phyloP scores from a whole-genome alignment of 164 flowering plant species.

The Tetrastigma voinierianum region DNA sequence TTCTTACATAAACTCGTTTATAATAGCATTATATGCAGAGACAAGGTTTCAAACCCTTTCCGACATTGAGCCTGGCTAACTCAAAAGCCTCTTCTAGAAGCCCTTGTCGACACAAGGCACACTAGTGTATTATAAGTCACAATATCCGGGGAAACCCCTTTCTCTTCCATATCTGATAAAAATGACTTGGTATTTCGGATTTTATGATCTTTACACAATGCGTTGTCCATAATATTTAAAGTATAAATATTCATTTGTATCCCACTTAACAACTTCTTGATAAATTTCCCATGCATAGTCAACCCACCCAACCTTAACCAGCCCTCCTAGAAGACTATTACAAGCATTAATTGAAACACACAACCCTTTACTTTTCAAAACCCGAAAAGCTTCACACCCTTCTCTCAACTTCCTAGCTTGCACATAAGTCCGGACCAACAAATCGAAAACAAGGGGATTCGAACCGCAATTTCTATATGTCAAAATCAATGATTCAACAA shows the following conservation, averaged over 20 bases:
- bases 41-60: slow-evolving; percentile 58
- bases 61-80: slow-evolving; percentile 48
- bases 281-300: slow-evolving; percentile 78
- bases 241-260: slow-evolving; percentile 67
- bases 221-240: slow-evolving; percentile 82
- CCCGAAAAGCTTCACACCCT: slow-evolving; percentile 58
- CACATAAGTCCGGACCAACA: slow-evolving; percentile 79
- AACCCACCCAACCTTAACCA: slow-evolving; percentile 78
- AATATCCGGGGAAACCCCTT: slow-evolving; percentile 60
- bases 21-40: slow-evolving; percentile 60
- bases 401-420: slow-evolving; percentile 82
- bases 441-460: slow-evolving; percentile 56
- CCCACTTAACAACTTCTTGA: slow-evolving; percentile 45
- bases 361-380: slow-evolving; percentile 48
- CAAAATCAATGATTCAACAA: slow-evolving; percentile 57
- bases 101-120: slow-evolving; percentile 59
- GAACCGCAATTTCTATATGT: slow-evolving; percentile 42
- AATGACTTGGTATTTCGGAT: slow-evolving; percentile 38
- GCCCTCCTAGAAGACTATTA: slow-evolving; percentile 80
- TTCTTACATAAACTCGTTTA: slow-evolving; percentile 72
- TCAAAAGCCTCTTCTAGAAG: slow-evolving; percentile 57
- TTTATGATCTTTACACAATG: slow-evolving; percentile 67
- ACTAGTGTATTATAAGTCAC: slow-evolving; percentile 81
- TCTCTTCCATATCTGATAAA: slow-evolving; percentile 59
- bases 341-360: slow-evolving; percentile 65